Conservation (phyloP, 208 protist species). For the Trichomonas gallinae region DNA sequence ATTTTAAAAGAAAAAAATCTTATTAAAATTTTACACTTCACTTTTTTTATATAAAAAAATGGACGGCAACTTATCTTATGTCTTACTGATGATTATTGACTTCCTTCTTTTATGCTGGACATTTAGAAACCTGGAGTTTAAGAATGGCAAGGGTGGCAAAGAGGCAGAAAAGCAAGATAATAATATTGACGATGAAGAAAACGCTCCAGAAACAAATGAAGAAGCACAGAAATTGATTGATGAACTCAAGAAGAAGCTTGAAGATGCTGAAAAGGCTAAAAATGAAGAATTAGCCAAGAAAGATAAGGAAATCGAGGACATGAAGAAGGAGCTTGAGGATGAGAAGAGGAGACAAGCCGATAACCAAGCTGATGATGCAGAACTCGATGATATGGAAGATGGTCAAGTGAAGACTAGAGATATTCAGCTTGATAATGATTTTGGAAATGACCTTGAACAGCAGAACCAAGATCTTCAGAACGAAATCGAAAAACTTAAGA, state of each 20-base stretch:
- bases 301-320: not conserved
- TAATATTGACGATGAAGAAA: not conserved
- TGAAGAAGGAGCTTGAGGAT: too few species aligned
- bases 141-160: not conserved
- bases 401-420: not conserved
- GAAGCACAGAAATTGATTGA: not conserved
- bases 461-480: not conserved
- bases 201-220: not conserved
- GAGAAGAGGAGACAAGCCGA: too few species aligned
- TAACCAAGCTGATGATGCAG: too few species aligned
- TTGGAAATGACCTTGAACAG: not conserved
- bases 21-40: too few species aligned
- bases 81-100: not conserved
- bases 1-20: too few species aligned
- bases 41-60: not conserved
- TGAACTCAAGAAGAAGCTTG: not conserved
- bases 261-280: not conserved
- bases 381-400: not conserved
- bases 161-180: not conserved
- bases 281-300: not conserved
- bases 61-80: not conserved
- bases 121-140: not conserved
- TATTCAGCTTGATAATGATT: not conserved
- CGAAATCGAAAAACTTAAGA: not conserved
- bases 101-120: not conserved